Evolutionary conservation across 2,329 filamentous ascomycete genomes (phyloP), one percentile per base, ranked within the genome.

Genomic region (Calonectria crousiana): DNA sequence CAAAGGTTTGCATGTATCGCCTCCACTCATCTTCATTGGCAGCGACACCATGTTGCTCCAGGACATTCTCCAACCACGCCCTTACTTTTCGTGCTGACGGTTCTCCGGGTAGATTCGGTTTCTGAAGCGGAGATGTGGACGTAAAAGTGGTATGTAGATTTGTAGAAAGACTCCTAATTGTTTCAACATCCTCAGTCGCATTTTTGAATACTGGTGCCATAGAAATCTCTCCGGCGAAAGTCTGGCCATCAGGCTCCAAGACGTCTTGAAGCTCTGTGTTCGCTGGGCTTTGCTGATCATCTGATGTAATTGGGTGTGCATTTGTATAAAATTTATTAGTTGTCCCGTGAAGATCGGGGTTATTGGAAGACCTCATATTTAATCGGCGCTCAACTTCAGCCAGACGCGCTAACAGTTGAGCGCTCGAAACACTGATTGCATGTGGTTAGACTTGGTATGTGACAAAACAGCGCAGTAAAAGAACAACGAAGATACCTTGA

Each of bases 171-270:
- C 51, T n/a, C 23, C 58, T 66, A 23, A 44, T 26, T 8, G 18
- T 36, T 20, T 76, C 64, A 16, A 64, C 18, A 14, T 8, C 30
- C 2, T 75, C 75, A 20, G 53, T 65, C 1, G 69, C 75, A 41
- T 76, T 71, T 28, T 74, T 69, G 16, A 77, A 72, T 13, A 58
- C 56, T 6, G 76, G 76, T 20, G 67, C 72, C 49, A 77, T 77
- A 3, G 76, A 66, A 30, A 77, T 74, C 32, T 77, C 76, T 26
- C 76, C 76, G 1, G 76, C 76, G 52, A 77, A 77, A 2, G 76
- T 77, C 11, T 77, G 76, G 6, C 76, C 73, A 32, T 77, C 76
- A 9, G 67, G 62, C 66, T 77, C 76, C 6, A 77, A 28, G 23
- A 74, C 67, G 3, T 60, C 73, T 51, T 76, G 70, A 0, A 77